Evolutionary conservation across 2,329 filamentous ascomycete species (phyloP), one percentile per base, ranked within the genome.

Genomic region (Biscogniauxia mediterranea): DNA sequence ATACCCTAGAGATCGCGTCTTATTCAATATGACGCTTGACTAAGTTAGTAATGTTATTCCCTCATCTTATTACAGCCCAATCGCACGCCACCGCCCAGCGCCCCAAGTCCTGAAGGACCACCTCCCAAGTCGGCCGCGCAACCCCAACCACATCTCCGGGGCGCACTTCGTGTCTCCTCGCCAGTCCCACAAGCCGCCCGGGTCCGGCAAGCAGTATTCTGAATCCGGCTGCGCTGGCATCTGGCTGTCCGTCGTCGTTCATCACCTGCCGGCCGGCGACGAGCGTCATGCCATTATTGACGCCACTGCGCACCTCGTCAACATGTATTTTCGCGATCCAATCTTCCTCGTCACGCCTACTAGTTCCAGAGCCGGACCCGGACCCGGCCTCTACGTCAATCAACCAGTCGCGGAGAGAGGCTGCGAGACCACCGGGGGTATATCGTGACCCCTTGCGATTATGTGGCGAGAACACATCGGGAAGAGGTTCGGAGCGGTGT

Each of bases 341-440:
- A 53, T 55, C 28, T 54, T 66, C 28, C 55, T 66, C 59, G 46
- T 55, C 59, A 28, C 55, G 32, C 28, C 54, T 23, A 25, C 20
- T 53, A 58, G 58, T 58, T 13, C 55, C 56, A n/a, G 59, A 55
- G 17, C 55, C 58, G 13, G 62, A 64, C 21, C 68, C 67, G 17
- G 64, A 64, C 17, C 67, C 69, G 0, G 74, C 72, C 62, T 79
- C 79, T 50, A 78, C 73, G 55, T 78, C 77, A 49, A 80, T 73
- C 32, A 81, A 74, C 79, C 79, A 81, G 69, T 78, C 75, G 6
- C 78, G 74, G 8, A 81, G 67, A 60, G 77, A 75, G 1, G 77
- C 73, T 2, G 79, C 79, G 13, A 81, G 71, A 0, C 79, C 78
- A 15, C 77, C 77, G 0, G 75, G 64, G 4, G 78, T 61, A 55